phyloP scores from a whole-genome alignment of 257 asterid species.

The Misopates orontium region DNA sequence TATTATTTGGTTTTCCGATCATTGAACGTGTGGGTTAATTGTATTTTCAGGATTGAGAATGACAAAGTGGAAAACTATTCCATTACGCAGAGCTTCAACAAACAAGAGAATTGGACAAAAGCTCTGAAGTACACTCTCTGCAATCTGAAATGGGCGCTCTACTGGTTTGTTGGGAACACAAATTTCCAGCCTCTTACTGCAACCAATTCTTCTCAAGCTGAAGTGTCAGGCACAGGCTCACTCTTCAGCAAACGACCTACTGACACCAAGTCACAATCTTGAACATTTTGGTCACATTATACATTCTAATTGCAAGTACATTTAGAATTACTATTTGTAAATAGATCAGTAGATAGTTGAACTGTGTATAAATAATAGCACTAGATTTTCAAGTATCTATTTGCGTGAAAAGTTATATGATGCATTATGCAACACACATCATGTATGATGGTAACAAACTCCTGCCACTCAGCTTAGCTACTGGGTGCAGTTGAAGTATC shows the following conservation, averaged over 20 bases:
- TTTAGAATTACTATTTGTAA: too few species aligned
- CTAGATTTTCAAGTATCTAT: too few species aligned
- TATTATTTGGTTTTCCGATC: background rate
- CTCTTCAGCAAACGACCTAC: constrained; percentile 46
- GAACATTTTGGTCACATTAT: constrained; percentile 6
- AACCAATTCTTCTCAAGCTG: constrained; percentile 51
- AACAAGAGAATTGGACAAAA: constrained; percentile 96
- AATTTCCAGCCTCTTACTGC: constrained; percentile 86
- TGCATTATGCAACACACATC: too few species aligned
- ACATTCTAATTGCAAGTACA: too few species aligned
- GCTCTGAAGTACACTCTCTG: constrained; percentile 98
- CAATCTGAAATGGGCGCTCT: constrained; percentile 94
- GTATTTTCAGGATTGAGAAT: constrained; percentile 76
- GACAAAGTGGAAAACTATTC: constrained; percentile 92
- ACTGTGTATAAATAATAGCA: too few species aligned
- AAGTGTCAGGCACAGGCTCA: constrained; percentile 56
- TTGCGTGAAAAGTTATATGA: too few species aligned
- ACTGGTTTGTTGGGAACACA: constrained; percentile 95
- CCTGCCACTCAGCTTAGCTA: too few species aligned
- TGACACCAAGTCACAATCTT: constrained; percentile 41
- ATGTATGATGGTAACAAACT: too few species aligned
- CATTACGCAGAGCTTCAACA: constrained; percentile 92
- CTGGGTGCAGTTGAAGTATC: too few species aligned
- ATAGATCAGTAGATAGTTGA: too few species aligned
- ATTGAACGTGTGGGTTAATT: background rate